These are phyloP conservation scores for Quillaja saponaria DNA, from an alignment of 306 rosid species.

Conservation along the genomic window DNA sequence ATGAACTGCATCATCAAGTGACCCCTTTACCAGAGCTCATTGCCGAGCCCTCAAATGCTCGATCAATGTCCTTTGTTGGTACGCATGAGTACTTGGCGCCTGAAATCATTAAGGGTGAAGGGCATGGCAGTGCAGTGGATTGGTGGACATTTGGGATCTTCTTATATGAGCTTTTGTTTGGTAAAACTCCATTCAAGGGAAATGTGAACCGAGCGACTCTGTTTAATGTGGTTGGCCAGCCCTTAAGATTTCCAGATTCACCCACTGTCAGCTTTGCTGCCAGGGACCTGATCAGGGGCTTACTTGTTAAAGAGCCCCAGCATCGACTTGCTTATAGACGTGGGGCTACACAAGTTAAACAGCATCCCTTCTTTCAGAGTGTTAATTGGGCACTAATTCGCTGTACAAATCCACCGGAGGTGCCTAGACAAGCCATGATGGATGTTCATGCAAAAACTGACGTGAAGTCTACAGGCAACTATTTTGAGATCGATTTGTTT, in stretches of 20 bases:
- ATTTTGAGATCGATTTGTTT: constrained; percentile 95
- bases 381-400: constrained; percentile 96
- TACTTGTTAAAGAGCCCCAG: constrained; percentile 96
- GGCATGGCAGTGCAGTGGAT: constrained; percentile 98
- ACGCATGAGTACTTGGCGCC: constrained; percentile 98
- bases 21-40: constrained; percentile 84
- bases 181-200: constrained; percentile 94
- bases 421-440: constrained; percentile 58
- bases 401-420: constrained; percentile 87
- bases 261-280: constrained; percentile 96
- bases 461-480: constrained; percentile 86
- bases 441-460: constrained; percentile 30
- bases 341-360: constrained; percentile 89
- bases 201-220: constrained; percentile 81
- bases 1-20: constrained; percentile 64
- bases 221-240: constrained; percentile 92
- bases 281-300: constrained; percentile 86
- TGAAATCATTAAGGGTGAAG: constrained; percentile 92
- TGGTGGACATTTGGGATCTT: constrained; percentile 99
- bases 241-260: constrained; percentile 83
- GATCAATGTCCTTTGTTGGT: constrained; percentile 97
- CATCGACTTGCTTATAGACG: constrained; percentile 93
- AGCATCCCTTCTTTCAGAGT: constrained; percentile 91
- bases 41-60: constrained; percentile 86
- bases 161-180: constrained; percentile 88